Evolutionary conservation across 257 asterid genomes (phyloP).

Genomic region (Solanum rostratum): DNA sequence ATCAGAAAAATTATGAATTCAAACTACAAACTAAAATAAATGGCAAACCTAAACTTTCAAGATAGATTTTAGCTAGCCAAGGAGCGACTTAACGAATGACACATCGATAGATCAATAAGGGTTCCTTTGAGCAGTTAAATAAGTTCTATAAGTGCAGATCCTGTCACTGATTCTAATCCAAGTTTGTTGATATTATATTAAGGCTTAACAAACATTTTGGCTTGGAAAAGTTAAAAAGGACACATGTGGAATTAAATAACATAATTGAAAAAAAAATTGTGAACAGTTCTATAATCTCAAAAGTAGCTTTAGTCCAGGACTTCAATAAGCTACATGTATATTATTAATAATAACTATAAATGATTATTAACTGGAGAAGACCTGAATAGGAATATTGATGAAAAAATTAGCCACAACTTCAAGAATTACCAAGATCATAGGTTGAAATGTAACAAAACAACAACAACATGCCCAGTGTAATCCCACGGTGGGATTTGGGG

Average conservation of each 20-base stretch:
- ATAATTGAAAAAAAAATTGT: not conserved
- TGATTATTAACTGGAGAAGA: not conserved
- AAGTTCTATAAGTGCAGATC: not conserved
- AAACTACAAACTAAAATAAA: not conserved
- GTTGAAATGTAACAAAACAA: not conserved
- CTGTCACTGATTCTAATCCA: not conserved
- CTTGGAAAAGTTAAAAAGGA: not conserved
- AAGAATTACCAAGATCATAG: not conserved
- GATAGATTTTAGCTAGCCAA: not conserved
- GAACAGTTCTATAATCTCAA: not conserved
- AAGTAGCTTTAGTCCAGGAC: not conserved
- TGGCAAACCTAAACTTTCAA: not conserved
- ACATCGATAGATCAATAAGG: not conserved
- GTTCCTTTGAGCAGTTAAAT: not conserved
- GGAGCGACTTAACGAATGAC: not conserved
- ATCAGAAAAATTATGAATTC: not conserved
- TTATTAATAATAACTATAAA: not conserved
- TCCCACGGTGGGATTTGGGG: not conserved
- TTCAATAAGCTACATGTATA: not conserved
- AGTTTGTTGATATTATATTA: not conserved
- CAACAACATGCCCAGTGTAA: not conserved
- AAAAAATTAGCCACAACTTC: not conserved
- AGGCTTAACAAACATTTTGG: not conserved
- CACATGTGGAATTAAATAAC: not conserved
- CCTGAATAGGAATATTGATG: not conserved